Percentiles rank a stretch among this genome's conserved stretches.
Evolutionary conservation across 1,284 basidiomycete genomes (phyloP).

Genomic region (Peniophora sp.): DNA sequence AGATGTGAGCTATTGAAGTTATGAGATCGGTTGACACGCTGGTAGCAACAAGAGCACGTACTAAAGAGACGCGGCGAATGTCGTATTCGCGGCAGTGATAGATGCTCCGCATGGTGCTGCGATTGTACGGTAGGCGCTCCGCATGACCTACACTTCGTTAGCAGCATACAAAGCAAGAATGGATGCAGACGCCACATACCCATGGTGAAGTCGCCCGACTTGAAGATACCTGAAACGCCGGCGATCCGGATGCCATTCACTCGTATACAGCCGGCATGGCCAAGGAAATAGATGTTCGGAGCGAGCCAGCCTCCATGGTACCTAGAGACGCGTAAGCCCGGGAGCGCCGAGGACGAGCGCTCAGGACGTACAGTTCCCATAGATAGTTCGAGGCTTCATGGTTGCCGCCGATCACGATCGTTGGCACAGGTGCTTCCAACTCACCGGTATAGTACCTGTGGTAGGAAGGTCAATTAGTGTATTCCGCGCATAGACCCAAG

Average conservation of each 20-base stretch:
- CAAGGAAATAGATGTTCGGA: conserved; percentile 95
- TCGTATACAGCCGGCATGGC: conserved; percentile 83
- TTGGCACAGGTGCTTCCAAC: conserved; percentile 78
- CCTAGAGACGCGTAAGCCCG: conserved; percentile 27
- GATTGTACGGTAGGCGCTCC: conserved; percentile 68
- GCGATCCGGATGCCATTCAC: conserved; percentile 84
- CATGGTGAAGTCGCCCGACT: conserved; percentile 66
- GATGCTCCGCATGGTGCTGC: conserved; percentile 68
- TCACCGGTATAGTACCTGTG: conserved; percentile 81
- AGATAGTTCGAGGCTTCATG: conserved; percentile 97
- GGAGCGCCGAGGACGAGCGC: conserved; percentile 1
- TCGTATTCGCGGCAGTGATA: conserved; percentile 92
- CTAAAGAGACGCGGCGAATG: conserved; percentile 73
- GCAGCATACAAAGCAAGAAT: background rate
- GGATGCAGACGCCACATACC: conserved; percentile 44
- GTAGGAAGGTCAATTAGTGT: background rate
- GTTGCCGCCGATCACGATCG: conserved; percentile 95
- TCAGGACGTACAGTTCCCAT: conserved; percentile 78
- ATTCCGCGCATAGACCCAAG: background rate
- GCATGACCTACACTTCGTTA: conserved; percentile 46
- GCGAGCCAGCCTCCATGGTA: conserved; percentile 96
- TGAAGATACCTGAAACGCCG: conserved; percentile 93
- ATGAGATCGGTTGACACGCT: background rate
- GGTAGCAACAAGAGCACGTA: conserved; percentile 27
- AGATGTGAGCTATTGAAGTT: conserved; percentile 39